Evolutionary conservation across 2,329 filamentous ascomycete genomes (phyloP).

Genomic region (Byssoonygena ceratinophila): DNA sequence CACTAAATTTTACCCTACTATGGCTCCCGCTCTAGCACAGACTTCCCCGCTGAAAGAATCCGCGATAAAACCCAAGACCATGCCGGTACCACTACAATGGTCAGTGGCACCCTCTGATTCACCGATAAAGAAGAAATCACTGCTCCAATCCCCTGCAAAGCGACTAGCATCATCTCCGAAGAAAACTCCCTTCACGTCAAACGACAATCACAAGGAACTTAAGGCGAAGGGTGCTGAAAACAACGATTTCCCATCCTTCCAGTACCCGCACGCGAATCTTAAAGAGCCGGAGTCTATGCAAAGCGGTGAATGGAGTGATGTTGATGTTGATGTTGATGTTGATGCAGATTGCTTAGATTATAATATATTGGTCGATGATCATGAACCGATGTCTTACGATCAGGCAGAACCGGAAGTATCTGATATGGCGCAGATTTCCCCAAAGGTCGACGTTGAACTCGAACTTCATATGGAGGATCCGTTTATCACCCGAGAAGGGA

Average conservation of each 20-base stretch:
- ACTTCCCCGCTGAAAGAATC: constrained; percentile 36
- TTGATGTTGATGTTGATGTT: too few species aligned
- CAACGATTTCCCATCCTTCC: background rate
- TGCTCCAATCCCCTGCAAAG: constrained; percentile 38
- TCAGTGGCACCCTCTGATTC: constrained; percentile 27
- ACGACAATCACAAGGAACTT: background rate
- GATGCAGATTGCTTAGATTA: too few species aligned
- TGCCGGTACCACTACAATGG: constrained; percentile 29
- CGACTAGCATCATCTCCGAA: constrained; percentile 34
- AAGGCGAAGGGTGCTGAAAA: background rate
- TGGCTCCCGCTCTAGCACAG: background rate
- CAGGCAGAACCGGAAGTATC: constrained; percentile 8
- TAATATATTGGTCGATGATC: background rate
- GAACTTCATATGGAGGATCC: constrained; percentile 2
- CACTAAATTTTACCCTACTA: constrained; percentile 16
- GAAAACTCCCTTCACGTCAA: constrained; percentile 1
- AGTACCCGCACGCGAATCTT: background rate
- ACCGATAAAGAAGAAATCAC: constrained; percentile 28
- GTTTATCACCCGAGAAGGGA: constrained; percentile 16
- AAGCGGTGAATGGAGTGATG: too few species aligned
- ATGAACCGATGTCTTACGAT: background rate
- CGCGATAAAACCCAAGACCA: constrained; percentile 33
- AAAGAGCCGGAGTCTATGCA: background rate
- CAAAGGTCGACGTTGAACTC: background rate
- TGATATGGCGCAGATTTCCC: constrained; percentile 2